phyloP scores from a whole-genome alignment of 2,329 filamentous ascomycete genomes.

The Hypoxylon sp. region DNA sequence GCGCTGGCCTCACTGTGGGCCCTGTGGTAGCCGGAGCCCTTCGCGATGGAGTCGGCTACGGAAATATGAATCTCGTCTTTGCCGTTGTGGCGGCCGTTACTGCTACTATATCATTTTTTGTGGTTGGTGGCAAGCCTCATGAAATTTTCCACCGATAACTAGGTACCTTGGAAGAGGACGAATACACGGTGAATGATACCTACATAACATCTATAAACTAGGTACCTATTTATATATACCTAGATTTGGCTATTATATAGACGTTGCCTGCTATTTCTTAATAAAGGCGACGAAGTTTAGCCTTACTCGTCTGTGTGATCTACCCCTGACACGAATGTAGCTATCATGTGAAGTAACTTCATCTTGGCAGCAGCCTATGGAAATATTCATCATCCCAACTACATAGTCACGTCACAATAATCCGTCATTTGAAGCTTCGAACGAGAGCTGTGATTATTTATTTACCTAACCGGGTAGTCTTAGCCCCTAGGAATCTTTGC shows the following conservation, averaged over 20 bases:
- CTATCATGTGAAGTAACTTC: background rate
- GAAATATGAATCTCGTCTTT: constrained; percentile 69
- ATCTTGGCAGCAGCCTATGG: background rate
- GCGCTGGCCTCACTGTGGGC: constrained; percentile 70
- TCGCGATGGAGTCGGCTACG: constrained; percentile 67
- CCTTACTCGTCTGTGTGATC: too few relatives aligned
- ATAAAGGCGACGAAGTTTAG: too few relatives aligned
- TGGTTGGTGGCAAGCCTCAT: constrained; percentile 61
- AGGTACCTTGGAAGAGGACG: background rate
- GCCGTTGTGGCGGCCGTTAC: constrained; percentile 62
- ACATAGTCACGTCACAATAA: background rate
- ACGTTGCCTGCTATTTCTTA: too few relatives aligned
- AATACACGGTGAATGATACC: background rate
- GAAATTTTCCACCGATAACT: constrained; percentile 14
- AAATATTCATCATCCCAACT: background rate
- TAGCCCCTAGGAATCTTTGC: constrained; percentile 12
- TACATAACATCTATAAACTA: too few relatives aligned
- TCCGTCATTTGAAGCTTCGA: constrained; percentile 5
- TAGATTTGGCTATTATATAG: too few relatives aligned
- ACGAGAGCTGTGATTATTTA: constrained; percentile 45
- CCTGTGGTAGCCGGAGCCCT: constrained; percentile 69
- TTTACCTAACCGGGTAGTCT: constrained; percentile 22
- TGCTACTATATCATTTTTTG: constrained; percentile 60
- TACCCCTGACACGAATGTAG: too few relatives aligned
- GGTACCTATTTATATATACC: too few relatives aligned